Evolutionary conservation across 2,329 filamentous ascomycete species (phyloP).

Genomic region (Hypoxylon sp.): DNA sequence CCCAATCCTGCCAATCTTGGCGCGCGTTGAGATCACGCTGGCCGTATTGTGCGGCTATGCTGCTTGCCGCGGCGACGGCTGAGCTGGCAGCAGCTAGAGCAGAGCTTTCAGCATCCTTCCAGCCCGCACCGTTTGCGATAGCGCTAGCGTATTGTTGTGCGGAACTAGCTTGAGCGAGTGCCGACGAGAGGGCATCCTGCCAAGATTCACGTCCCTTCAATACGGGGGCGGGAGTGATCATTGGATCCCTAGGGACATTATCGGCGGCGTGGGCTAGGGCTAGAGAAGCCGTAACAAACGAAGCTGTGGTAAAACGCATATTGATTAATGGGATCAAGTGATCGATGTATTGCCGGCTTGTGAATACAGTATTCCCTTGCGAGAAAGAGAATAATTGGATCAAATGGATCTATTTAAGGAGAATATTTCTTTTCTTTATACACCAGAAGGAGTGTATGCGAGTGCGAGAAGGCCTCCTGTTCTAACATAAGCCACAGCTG

Average conservation of each 20-base stretch:
- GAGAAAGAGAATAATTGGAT: conserved; percentile 1
- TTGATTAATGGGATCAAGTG: conserved; percentile 22
- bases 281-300: conserved; percentile 42
- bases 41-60: conserved; percentile 15
- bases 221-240: conserved; percentile 46
- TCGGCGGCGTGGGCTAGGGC: conserved; percentile 42
- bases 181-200: conserved; percentile 33
- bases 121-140: conserved; percentile 26
- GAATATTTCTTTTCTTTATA: conserved; percentile 41
- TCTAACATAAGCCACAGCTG: conserved; percentile 19
- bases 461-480: conserved; percentile 11
- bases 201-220: conserved; percentile 36
- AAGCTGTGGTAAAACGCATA: conserved; percentile 44
- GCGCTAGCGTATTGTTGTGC: conserved; percentile 39
- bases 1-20: conserved; percentile 1
- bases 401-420: neutral
- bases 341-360: conserved; percentile 17
- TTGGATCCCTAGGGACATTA: conserved; percentile 38
- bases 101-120: conserved; percentile 21
- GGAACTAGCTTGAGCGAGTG: conserved; percentile 39
- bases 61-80: conserved; percentile 26
- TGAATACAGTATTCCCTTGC: conserved; percentile 13
- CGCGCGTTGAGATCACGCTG: neutral
- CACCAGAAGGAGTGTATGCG: conserved; percentile 9
- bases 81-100: conserved; percentile 31